Evolutionary conservation across 768 basidiomycete genomes (phyloP).

Genomic region (Hemileccinum rubropunctum): DNA sequence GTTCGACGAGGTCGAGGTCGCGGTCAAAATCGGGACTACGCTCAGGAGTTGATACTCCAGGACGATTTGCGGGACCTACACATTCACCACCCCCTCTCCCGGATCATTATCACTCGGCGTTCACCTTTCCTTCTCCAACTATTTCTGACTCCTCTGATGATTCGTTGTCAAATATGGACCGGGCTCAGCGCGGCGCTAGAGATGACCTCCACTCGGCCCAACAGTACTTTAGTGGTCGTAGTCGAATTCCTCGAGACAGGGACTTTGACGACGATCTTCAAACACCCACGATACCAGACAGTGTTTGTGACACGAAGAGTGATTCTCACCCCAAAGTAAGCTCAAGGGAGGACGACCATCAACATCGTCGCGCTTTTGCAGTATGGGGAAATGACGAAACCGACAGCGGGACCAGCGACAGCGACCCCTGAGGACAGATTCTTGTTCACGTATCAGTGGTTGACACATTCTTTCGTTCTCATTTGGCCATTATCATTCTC

Average conservation of each 20-base stretch:
- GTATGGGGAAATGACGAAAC: constrained; percentile 89
- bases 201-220: constrained; percentile 48
- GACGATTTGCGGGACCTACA: constrained; percentile 51
- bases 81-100: constrained; percentile 44
- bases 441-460: not conserved
- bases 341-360: constrained; percentile 23
- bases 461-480: constrained; percentile 5
- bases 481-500: not conserved
- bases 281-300: constrained; percentile 57
- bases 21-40: constrained; percentile 36
- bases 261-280: constrained; percentile 56
- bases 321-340: constrained; percentile 10
- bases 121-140: constrained; percentile 35
- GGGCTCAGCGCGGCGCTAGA: constrained; percentile 45
- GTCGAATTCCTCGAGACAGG: constrained; percentile 58
- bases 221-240: constrained; percentile 42
- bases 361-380: constrained; percentile 63
- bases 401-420: constrained; percentile 80
- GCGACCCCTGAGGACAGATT: constrained; percentile 37
- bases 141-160: constrained; percentile 41
- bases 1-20: constrained; percentile 31
- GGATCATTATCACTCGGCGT: constrained; percentile 24
- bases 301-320: constrained; percentile 11
- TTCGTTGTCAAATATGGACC: constrained; percentile 33
- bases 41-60: constrained; percentile 65